phyloP scores from a whole-genome alignment of 176 grass and related monocot genomes.

The Alloteropsis semialata region DNA sequence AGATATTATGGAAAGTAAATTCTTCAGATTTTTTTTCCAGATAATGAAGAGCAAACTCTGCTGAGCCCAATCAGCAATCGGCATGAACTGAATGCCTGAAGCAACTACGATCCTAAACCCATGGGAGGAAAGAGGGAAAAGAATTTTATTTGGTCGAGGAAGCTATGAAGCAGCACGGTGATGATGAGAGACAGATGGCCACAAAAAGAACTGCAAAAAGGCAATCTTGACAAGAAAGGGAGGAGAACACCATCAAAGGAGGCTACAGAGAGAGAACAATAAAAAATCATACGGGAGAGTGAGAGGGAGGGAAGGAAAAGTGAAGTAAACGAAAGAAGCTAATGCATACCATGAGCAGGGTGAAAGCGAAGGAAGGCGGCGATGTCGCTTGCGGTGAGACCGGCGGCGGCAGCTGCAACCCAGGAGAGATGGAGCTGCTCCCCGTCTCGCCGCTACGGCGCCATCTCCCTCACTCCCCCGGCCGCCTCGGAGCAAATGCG shows the following conservation, averaged over 20 bases:
- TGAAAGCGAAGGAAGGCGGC: not conserved
- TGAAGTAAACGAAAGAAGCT: not conserved
- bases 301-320: not conserved
- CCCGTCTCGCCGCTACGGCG: constrained; percentile 38
- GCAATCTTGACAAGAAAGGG: not conserved
- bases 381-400: constrained; percentile 1
- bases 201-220: constrained; percentile 22
- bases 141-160: not conserved
- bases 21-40: not conserved
- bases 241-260: not conserved
- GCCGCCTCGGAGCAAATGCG: constrained; percentile 5
- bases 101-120: not conserved
- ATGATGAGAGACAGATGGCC: constrained; percentile 6
- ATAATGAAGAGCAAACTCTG: not conserved
- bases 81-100: not conserved
- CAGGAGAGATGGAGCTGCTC: constrained; percentile 51
- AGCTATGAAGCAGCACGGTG: not conserved
- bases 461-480: not conserved
- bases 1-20: not conserved
- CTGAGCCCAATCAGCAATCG: not conserved
- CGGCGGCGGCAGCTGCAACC: constrained; percentile 52
- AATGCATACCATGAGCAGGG: not conserved
- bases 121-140: not conserved
- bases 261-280: too few relatives aligned
- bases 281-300: not conserved